Conservation (phyloP, 495 filamentous ascomycete genomes). For the Hypoxylon fuscum region DNA sequence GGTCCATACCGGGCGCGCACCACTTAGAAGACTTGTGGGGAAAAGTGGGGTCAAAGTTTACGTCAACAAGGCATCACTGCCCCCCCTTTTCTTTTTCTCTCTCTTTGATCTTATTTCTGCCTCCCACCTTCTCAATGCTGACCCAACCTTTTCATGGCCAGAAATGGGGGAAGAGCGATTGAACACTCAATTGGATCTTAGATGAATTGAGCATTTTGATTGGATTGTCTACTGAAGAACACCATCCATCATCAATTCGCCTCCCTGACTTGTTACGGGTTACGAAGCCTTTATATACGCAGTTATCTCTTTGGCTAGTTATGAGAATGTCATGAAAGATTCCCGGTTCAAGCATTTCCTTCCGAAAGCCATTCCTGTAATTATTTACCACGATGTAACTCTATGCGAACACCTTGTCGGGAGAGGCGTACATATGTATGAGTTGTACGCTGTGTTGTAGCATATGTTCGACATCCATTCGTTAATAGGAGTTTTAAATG, state of each 20-base stretch:
- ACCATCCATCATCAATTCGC: not conserved
- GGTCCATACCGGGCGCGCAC: not conserved
- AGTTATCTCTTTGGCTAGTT: not conserved
- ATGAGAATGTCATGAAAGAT: slow-evolving; percentile 1
- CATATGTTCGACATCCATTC: slow-evolving; percentile 3
- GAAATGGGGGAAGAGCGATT: too few relatives aligned
- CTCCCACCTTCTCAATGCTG: not conserved
- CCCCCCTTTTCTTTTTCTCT: not conserved
- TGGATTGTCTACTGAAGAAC: not conserved
- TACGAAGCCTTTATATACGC: slow-evolving; percentile 9
- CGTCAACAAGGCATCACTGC: slow-evolving; percentile 15
- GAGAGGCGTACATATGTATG: not conserved
- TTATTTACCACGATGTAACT: slow-evolving; percentile 33
- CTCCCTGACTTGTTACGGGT: slow-evolving; percentile 3
- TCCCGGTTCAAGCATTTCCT: slow-evolving; percentile 31
- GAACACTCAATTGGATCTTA: too few relatives aligned
- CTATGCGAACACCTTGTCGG: slow-evolving; percentile 13
- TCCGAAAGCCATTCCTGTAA: slow-evolving; percentile 16
- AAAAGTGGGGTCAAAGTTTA: slow-evolving; percentile 10
- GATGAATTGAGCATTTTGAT: slow-evolving; percentile 23
- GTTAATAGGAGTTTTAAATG: slow-evolving; percentile 3
- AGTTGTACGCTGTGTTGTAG: slow-evolving; percentile 1
- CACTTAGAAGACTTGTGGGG: not conserved
- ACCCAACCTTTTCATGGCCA: too few relatives aligned
- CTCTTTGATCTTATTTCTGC: not conserved